Base-by-base conservation (phyloP, 768 basidiomycete genomes). In the Amanita exitialis region DNA sequence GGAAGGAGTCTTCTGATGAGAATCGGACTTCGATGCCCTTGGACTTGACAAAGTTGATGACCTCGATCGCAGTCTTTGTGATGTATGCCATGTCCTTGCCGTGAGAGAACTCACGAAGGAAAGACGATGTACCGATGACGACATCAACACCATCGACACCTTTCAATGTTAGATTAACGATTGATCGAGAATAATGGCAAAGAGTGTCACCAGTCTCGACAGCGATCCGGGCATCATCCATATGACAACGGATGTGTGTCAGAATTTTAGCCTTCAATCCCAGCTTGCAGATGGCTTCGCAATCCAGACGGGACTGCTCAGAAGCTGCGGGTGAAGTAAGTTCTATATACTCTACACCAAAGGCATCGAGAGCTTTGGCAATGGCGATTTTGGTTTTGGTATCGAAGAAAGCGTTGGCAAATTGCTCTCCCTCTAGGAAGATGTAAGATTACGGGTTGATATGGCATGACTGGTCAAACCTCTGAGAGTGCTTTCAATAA, bases 81-180 rank as follows among this genome's bases (percentile, higher is more conserved):
- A 99, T 99, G 73, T 96, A 99, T 42, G 90, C 73, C 91, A 99
- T 99, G 68, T 98, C 96, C 80, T 98, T 99, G 63, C 96, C 96
- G 67, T 99, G 96, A 23, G 95, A 97, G 79, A 98, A 96, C 73
- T 99, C 94, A 60, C 95, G 86, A 45, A 98, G 83, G 86, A 96
- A 99, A 37, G 94, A 97, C 8, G 94, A 97, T 7, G 96, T 98
- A 32, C 96, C 95, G 57, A 99, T 98, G 67, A 98, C 96, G 58
- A 98, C 92, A 66, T 98, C 95, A 55, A 97, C 96, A 66, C 96
- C 96, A 64, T 98, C 93, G 39, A 99, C 95, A 64, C 93, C 92
- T 92, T 59, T 32, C 54, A 54, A 48, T 39, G 51, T 27, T 47
- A 43, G 50, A 44, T 44, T 47, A 38, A 48, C 52, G 21, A 45